These are phyloP conservation scores for Skeletonema tropicum DNA, from an alignment of 108 stramenopile species.

Conservation along the genomic window DNA sequence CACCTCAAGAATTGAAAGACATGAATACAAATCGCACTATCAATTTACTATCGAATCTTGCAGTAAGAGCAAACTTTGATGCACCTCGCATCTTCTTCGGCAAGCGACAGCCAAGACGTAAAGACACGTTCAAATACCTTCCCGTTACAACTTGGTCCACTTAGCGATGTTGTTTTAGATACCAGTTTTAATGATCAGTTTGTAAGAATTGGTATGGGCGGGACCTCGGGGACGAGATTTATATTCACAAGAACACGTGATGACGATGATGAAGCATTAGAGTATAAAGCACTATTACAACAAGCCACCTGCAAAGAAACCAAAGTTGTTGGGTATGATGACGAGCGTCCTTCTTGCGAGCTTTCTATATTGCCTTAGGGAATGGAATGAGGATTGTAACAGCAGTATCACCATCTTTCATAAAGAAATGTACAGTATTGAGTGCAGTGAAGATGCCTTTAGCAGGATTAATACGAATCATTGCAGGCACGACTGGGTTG, in stretches of 20 bases:
- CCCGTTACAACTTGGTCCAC: constrained; percentile 59
- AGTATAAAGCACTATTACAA: constrained; percentile 32
- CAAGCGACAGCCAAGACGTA: neutral
- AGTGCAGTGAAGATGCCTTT: neutral
- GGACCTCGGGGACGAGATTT: constrained; percentile 73
- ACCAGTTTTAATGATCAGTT: constrained; percentile 58
- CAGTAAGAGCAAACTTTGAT: constrained; percentile 73
- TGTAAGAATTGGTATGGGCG: constrained; percentile 72
- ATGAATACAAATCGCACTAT: constrained; percentile 28
- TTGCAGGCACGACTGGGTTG: constrained; percentile 23
- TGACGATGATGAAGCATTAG: constrained; percentile 18
- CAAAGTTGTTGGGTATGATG: constrained; percentile 25
- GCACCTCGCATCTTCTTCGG: constrained; percentile 69
- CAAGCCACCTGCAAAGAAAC: constrained; percentile 30
- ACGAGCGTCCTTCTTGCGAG: constrained; percentile 18
- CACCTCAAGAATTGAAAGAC: constrained; percentile 25
- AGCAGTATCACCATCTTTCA: neutral
- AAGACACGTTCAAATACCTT: constrained; percentile 24
- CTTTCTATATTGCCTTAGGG: constrained; percentile 26
- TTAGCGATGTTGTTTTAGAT: constrained; percentile 71
- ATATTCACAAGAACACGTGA: constrained; percentile 51
- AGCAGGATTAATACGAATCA: constrained; percentile 12
- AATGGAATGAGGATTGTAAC: neutral
- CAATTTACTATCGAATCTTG: constrained; percentile 50
- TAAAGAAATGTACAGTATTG: neutral